Evolutionary conservation across 768 basidiomycete genomes (phyloP).

Genomic region (Cystobasidium ongulense): DNA sequence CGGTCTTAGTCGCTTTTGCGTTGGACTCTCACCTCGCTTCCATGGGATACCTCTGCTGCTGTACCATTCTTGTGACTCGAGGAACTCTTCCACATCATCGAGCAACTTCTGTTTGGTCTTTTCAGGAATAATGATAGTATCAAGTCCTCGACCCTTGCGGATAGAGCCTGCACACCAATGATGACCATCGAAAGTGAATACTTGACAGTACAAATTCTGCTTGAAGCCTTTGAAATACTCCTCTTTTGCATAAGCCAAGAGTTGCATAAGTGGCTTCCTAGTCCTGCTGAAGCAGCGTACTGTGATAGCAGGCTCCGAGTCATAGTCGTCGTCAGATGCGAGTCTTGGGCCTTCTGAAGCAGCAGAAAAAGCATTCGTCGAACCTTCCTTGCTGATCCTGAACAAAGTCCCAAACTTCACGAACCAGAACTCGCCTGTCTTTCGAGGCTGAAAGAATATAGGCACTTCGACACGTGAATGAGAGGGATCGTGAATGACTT

Average conservation of each 20-base stretch:
- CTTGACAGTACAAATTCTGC: background rate
- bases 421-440: background rate
- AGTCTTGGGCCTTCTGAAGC: too few species aligned
- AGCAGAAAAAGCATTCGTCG: too few species aligned
- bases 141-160: background rate
- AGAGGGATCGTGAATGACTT: too few species aligned
- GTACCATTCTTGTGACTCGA: background rate
- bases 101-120: background rate
- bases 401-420: background rate
- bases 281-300: background rate
- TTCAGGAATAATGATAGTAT: background rate
- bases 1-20: background rate
- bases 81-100: conserved; percentile 6
- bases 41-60: background rate
- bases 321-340: background rate
- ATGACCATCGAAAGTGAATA: background rate
- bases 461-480: background rate
- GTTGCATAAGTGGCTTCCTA: background rate
- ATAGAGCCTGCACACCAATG: background rate
- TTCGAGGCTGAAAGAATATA: background rate
- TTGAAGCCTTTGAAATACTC: background rate
- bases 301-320: background rate
- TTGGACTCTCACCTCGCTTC: background rate
- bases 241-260: conserved; percentile 6
- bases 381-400: background rate